Percentiles rank a stretch among this genome's conserved stretches.
Conservation (phyloP, 805 yeast genomes). For the Lachancea dasiensis region DNA sequence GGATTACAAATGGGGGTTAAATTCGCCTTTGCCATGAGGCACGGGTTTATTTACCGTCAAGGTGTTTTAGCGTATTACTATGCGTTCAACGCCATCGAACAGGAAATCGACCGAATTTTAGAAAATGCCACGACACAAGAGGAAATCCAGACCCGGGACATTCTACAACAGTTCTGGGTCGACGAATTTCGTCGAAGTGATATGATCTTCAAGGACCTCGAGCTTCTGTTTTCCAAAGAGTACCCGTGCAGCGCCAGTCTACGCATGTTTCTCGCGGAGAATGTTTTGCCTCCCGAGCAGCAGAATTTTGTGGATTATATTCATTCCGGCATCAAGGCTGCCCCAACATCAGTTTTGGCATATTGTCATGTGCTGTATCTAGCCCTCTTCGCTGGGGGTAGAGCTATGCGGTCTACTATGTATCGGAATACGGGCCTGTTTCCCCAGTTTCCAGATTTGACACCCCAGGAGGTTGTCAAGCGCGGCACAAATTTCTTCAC, state of each 20-base stretch:
- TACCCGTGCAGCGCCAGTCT: constrained; percentile 15
- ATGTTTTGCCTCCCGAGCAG: constrained; percentile 46
- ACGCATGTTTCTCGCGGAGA: constrained; percentile 8
- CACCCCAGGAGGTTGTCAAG: constrained; percentile 55
- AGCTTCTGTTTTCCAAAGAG: constrained; percentile 57
- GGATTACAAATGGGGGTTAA: constrained; percentile 63
- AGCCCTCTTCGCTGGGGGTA: constrained; percentile 84
- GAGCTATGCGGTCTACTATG: constrained; percentile 60
- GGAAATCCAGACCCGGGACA: constrained; percentile 40
- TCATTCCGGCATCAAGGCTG: constrained; percentile 43
- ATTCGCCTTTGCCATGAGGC: constrained; percentile 69
- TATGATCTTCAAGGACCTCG: constrained; percentile 52
- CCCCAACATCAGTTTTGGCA: constrained; percentile 69
- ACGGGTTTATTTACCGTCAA: constrained; percentile 71
- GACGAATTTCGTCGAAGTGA: constrained; percentile 62
- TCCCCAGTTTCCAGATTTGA: constrained; percentile 64
- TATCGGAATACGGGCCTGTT: constrained; percentile 63
- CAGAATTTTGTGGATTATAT: constrained; percentile 60
- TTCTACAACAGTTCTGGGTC: constrained; percentile 57
- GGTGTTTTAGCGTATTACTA: constrained; percentile 72
- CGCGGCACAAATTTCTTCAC: constrained; percentile 61
- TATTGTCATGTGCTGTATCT: constrained; percentile 81
- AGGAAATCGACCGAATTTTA: constrained; percentile 41
- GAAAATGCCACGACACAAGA: constrained; percentile 53
- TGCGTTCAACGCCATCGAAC: constrained; percentile 60